Conservation (phyloP, 805 yeast genomes). For the Saccharomycopsis selenospora region DNA sequence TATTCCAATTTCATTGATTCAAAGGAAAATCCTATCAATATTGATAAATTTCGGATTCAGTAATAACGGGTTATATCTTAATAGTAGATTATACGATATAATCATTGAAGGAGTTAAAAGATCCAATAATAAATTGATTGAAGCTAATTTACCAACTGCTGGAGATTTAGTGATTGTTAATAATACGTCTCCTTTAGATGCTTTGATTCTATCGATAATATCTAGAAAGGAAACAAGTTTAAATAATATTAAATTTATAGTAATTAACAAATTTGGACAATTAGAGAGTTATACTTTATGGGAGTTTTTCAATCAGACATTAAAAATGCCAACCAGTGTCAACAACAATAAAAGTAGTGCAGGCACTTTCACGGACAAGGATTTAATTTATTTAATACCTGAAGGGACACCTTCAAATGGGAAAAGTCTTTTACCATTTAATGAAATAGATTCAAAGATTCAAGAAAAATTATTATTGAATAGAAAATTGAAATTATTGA, state of each 20-base stretch:
- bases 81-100: constrained; percentile 34
- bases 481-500: constrained; percentile 11
- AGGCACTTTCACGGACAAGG: background rate
- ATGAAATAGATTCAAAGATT: background rate
- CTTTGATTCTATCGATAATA: constrained; percentile 30
- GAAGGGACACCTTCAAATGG: constrained; percentile 90
- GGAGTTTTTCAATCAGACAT: constrained; percentile 22
- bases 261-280: constrained; percentile 13
- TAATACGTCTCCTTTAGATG: constrained; percentile 41
- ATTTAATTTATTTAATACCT: constrained; percentile 44
- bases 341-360: background rate
- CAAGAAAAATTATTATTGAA: background rate
- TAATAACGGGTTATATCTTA: constrained; percentile 29
- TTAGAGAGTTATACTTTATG: constrained; percentile 17
- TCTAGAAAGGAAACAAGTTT: constrained; percentile 19
- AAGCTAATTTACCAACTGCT: constrained; percentile 29
- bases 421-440: constrained; percentile 54
- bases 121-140: constrained; percentile 28
- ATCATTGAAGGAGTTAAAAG: constrained; percentile 39
- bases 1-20: constrained; percentile 20
- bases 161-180: constrained; percentile 41
- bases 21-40: constrained; percentile 21
- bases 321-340: constrained; percentile 5
- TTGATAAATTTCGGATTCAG: constrained; percentile 31
- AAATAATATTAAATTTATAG: background rate